Conservation (phyloP, 257 asterid genomes). For the Echites panduratus region DNA sequence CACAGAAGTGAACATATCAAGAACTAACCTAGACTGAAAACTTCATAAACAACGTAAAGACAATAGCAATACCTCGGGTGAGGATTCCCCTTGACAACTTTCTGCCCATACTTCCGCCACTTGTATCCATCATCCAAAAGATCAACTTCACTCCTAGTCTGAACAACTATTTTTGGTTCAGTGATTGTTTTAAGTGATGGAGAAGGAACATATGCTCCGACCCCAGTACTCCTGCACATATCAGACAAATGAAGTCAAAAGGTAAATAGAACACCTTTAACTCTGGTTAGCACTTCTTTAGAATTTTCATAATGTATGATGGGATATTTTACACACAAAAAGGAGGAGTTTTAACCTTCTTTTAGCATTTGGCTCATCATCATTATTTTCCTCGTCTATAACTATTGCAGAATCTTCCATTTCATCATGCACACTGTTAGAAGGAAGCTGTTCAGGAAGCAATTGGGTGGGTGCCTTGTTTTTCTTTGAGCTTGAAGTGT, state of each 20-base stretch:
- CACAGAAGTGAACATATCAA: background rate
- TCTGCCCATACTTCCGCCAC: conserved; percentile 96
- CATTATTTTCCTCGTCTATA: conserved; percentile 39
- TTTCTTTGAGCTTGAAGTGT: conserved; percentile 21
- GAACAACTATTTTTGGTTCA: conserved; percentile 85
- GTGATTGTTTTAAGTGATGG: conserved; percentile 62
- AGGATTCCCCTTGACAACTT: conserved; percentile 85
- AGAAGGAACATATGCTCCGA: conserved; percentile 29
- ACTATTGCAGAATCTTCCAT: conserved; percentile 31
- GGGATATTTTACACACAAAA: background rate
- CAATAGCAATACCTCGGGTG: conserved; percentile 58
- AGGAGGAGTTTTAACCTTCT: conserved; percentile 42
- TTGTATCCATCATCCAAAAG: conserved; percentile 80
- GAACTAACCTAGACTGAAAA: conserved; percentile 4
- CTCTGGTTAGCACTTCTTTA: background rate
- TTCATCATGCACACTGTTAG: conserved; percentile 30
- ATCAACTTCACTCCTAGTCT: conserved; percentile 91
- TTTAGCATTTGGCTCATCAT: conserved; percentile 61
- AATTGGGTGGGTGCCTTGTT: conserved; percentile 20
- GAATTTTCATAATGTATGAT: background rate
- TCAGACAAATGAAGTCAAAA: background rate
- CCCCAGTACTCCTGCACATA: conserved; percentile 43
- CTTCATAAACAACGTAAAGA: background rate
- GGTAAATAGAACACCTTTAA: background rate
- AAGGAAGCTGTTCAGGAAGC: conserved; percentile 25